These are phyloP conservation scores for Crithidia bombi DNA, from an alignment of 208 protist species.

Conservation along the genomic window DNA sequence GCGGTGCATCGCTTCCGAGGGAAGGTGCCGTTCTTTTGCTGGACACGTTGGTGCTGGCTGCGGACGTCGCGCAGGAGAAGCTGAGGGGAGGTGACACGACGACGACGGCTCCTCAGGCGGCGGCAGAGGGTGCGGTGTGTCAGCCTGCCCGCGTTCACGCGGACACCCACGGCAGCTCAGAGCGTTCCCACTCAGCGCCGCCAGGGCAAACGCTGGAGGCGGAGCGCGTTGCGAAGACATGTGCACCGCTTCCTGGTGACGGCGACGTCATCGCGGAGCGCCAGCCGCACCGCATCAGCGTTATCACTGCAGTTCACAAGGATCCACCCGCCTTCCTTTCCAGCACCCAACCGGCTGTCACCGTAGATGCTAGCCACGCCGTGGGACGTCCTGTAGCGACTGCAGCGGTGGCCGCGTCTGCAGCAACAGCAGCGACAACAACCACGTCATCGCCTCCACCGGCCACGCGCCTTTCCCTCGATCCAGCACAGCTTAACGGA, in stretches of 20 bases:
- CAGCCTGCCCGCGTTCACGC: neutral
- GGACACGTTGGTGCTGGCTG: too few species aligned
- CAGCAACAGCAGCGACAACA: neutral
- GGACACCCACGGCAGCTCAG: too few species aligned
- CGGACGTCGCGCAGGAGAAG: too few species aligned
- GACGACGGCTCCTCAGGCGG: too few species aligned
- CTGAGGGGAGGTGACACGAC: too few species aligned
- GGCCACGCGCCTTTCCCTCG: neutral
- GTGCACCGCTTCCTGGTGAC: neutral
- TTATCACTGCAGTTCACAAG: slow-evolving; percentile 1
- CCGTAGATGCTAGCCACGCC: slow-evolving; percentile 7
- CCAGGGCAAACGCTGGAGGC: neutral
- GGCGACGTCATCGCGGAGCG: neutral
- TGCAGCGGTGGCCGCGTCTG: neutral
- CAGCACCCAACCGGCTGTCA: neutral
- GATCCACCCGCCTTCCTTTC: slow-evolving; percentile 1
- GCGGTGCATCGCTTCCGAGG: too few species aligned
- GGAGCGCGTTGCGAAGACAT: neutral
- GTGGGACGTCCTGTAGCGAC: neutral
- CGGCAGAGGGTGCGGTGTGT: too few species aligned
- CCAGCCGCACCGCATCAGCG: neutral
- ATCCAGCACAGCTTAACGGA: neutral
- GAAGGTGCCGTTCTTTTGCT: too few species aligned
- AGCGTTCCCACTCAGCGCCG: neutral
- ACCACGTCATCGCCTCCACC: too few species aligned